Percentiles rank a stretch among this genome's conserved stretches.
Conservation (phyloP, 2,329 filamentous ascomycete genomes). For the Nothophoma quercina region DNA sequence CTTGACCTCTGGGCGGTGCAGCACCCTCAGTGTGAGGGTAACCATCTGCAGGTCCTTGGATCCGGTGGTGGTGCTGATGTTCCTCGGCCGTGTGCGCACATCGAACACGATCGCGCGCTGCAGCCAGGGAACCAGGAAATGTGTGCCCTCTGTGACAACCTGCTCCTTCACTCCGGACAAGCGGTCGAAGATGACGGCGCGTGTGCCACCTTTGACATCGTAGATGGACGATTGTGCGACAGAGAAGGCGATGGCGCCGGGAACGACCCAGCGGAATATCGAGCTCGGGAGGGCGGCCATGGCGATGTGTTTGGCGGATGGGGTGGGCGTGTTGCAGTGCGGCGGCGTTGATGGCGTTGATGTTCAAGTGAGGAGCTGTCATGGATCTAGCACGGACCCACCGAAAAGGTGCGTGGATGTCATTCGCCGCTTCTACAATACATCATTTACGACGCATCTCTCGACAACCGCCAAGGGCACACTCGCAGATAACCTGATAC, state of each 20-base stretch:
- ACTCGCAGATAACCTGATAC: too few relatives aligned
- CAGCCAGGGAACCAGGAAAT: conserved; percentile 95
- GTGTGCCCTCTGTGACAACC: conserved; percentile 94
- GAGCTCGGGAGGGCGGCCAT: conserved; percentile 47
- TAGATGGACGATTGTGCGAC: conserved; percentile 84
- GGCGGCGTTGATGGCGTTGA: conserved; percentile 20
- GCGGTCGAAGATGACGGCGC: conserved; percentile 98
- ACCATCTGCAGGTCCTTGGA: conserved; percentile 99
- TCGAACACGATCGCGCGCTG: conserved; percentile 95
- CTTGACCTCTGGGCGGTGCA: conserved; percentile 93
- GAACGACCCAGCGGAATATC: conserved; percentile 68
- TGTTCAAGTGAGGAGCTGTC: conserved; percentile 22
- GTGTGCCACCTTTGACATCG: conserved; percentile 93
- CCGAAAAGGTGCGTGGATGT: conserved; percentile 21
- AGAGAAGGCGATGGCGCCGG: conserved; percentile 72
- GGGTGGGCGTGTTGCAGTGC: conserved; percentile 14
- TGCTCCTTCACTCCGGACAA: conserved; percentile 89
- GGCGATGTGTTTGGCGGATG: conserved; percentile 26
- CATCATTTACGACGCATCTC: neutral
- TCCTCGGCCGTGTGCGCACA: conserved; percentile 95
- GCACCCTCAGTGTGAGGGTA: conserved; percentile 92
- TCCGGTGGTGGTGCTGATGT: conserved; percentile 96
- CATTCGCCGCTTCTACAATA: conserved; percentile 22
- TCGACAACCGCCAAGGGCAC: too few relatives aligned
- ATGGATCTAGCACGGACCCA: conserved; percentile 16